Base-by-base conservation (phyloP, 2,329 filamentous ascomycete genomes). In the Botrytis porri region DNA sequence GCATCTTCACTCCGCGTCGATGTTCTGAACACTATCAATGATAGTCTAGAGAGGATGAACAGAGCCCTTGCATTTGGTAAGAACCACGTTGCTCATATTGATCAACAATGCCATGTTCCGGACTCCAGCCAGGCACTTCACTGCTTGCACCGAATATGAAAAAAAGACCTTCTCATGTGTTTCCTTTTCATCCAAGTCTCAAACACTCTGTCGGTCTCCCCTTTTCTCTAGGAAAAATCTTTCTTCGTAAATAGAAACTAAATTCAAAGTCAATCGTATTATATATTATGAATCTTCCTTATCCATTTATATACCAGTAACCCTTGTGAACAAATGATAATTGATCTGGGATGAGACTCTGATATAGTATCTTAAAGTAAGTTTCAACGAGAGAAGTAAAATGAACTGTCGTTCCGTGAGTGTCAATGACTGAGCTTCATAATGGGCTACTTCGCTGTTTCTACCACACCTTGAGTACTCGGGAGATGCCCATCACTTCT, bases 191-290 rank as follows among this genome's bases (percentile, higher is more conserved):
- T 57, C 16, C 25, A 67, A 3, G 10, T 16, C 22, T n/a, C 22
- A 3, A 51, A 1, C 0, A 3, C 12, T 18, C 14, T 25, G 12
- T 65, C 22, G 1, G 1, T 54, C 1, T 7, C 22, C 16, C 25
- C 10, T 7, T 51, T 1, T 25, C 5, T 25, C 14, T 9, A 5
- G 6, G 29, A 9, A 1, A 22, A 14, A 48, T 3, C 9, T 43
- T 29, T 25, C 5, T 51, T 8, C 2, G 37, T 6, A 12, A 18
- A n/a, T 37, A 6, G 18, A 66, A 51, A n/a, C 1, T 20, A 51
- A 37, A 29, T 29, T 35, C 5, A 39, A 9, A 29, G 3, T 20
- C 22, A 4, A 12, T 16, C 8, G 29, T 39, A 7, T 2, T 45
- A 12, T 29, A 9, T 5, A 1, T n/a, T 8, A 7, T 29, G 45